These are phyloP conservation scores for Suhomyces bolitotheri DNA, from an alignment of 1,139 yeast genomes.

Conservation along the genomic window DNA sequence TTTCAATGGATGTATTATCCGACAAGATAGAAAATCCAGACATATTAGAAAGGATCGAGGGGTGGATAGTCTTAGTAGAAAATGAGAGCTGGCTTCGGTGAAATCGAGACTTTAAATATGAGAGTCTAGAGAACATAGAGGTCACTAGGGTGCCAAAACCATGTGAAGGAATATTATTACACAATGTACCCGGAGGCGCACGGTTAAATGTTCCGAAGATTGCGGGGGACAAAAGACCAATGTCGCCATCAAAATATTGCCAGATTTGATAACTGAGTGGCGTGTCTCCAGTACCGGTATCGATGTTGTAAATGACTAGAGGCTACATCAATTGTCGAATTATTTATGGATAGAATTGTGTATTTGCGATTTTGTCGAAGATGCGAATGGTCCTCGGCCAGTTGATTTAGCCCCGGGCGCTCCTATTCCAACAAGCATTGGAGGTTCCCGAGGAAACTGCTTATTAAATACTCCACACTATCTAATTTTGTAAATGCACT, in stretches of 20 bases:
- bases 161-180: conserved; percentile 7
- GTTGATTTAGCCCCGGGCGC: too few species aligned
- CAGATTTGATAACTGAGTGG: too few species aligned
- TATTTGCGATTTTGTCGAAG: too few species aligned
- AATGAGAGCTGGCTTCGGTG: neutral
- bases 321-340: too few species aligned
- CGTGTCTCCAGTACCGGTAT: too few species aligned
- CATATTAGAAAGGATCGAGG: conserved; percentile 3
- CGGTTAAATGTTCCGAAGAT: too few species aligned
- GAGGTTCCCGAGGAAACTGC: conserved; percentile 21
- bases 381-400: too few species aligned
- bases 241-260: too few species aligned
- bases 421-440: conserved; percentile 12
- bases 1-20: conserved; percentile 35
- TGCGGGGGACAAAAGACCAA: too few species aligned
- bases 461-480: conserved; percentile 41
- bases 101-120: neutral
- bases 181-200: too few species aligned
- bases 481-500: conserved; percentile 48
- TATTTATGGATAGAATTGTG: too few species aligned
- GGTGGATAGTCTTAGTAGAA: neutral
- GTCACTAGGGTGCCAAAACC: conserved; percentile 3
- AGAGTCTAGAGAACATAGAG: conserved; percentile 5
- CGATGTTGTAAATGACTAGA: too few species aligned
- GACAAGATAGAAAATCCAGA: conserved; percentile 9